Evolutionary conservation across 2,329 filamentous ascomycete species (phyloP).

Genomic region (Sarocladium oryzae): DNA sequence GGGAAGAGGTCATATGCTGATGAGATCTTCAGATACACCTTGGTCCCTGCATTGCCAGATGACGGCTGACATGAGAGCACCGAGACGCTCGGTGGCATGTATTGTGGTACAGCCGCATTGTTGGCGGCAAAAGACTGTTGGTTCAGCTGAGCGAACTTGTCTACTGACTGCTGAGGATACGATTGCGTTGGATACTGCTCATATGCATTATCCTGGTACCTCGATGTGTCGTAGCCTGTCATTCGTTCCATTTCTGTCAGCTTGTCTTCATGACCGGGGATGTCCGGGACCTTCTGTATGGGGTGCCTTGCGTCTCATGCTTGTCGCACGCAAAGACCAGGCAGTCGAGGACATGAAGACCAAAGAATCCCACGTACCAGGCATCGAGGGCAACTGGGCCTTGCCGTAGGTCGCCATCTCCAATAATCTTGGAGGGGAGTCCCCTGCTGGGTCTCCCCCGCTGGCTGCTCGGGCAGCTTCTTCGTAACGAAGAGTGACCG

Average conservation of each 20-base stretch:
- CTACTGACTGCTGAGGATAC: conserved; percentile 38
- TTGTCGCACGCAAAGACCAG: too few species aligned
- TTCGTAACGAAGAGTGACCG: conserved; percentile 50
- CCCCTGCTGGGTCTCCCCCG: conserved; percentile 48
- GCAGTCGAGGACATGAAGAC: too few species aligned
- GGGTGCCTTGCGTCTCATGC: too few species aligned
- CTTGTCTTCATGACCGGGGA: too few species aligned
- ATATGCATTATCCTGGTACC: conserved; percentile 52
- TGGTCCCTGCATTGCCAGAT: conserved; percentile 62
- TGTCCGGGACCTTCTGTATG: too few species aligned
- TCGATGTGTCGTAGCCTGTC: conserved; percentile 52
- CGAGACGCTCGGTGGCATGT: conserved; percentile 53
- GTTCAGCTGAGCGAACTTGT: conserved; percentile 47
- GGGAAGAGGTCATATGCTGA: conserved; percentile 64
- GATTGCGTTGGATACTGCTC: conserved; percentile 44
- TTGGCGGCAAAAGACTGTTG: conserved; percentile 54
- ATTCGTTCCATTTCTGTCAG: neutral
- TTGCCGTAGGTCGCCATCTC: conserved; percentile 62
- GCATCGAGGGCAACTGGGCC: conserved; percentile 66
- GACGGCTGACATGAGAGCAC: conserved; percentile 66
- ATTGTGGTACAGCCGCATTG: conserved; percentile 56
- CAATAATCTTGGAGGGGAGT: conserved; percentile 40
- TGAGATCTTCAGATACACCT: conserved; percentile 66
- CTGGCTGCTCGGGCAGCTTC: conserved; percentile 46
- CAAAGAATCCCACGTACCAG: conserved; percentile 59